Conservation (phyloP, 1,139 yeast genomes). For the Lizanozyma gosingica region DNA sequence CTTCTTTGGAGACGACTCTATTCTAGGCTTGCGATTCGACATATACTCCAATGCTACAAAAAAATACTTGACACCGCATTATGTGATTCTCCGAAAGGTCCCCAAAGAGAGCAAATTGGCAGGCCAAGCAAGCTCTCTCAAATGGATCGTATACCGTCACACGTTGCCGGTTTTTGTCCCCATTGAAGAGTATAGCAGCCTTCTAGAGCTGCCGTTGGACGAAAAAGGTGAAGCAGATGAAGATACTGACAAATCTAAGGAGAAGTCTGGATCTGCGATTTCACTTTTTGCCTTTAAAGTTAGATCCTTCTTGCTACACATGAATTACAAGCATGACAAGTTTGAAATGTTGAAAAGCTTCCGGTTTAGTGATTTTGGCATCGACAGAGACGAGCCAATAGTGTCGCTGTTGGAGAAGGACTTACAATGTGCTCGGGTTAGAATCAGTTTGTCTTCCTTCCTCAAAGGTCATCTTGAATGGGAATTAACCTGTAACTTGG, state of each 20-base stretch:
- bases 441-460: constrained; percentile 4
- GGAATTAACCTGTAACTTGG: constrained; percentile 14
- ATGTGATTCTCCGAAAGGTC: neutral
- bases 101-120: neutral
- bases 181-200: neutral
- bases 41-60: neutral
- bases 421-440: constrained; percentile 17
- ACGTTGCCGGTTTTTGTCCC: neutral
- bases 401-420: constrained; percentile 15
- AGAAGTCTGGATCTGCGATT: too few species aligned
- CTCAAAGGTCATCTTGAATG: constrained; percentile 6
- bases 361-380: constrained; percentile 7
- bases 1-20: neutral
- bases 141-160: neutral
- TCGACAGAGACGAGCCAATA: constrained; percentile 4
- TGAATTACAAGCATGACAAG: constrained; percentile 26
- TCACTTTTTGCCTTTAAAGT: constrained; percentile 11
- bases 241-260: too few species aligned
- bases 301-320: constrained; percentile 12
- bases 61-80: neutral
- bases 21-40: neutral
- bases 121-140: neutral
- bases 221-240: neutral
- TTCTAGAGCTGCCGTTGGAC: neutral
- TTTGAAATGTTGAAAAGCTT: constrained; percentile 13